A percentile compares a stretch with the other conserved stretches of the same genome.
These are phyloP conservation scores for Penicillium robsamsonii DNA, from an alignment of 495 filamentous ascomycete species.

Conservation along the genomic window DNA sequence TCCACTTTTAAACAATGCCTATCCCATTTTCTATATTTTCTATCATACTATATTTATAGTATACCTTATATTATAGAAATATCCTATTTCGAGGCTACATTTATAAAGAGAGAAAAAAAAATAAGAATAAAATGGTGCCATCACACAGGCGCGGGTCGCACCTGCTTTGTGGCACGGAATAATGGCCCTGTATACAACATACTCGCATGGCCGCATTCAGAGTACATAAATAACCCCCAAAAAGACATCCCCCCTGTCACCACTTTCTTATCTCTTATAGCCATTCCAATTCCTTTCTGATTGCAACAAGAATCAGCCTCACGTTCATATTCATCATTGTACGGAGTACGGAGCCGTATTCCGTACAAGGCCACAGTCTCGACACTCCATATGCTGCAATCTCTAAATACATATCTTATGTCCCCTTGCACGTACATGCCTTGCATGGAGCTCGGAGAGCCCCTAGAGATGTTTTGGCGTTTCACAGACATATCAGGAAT, in stretches of 20 bases:
- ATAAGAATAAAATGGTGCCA: background rate
- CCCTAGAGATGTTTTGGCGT: background rate
- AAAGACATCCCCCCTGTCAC: background rate
- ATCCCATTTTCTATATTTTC: background rate
- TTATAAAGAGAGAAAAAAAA: background rate
- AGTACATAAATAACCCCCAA: background rate
- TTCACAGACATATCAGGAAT: background rate
- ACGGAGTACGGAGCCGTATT: background rate
- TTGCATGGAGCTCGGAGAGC: background rate
- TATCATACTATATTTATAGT: background rate
- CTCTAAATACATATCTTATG: background rate
- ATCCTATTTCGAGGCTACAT: background rate
- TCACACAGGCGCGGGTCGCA: constrained; percentile 9
- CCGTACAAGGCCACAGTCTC: background rate
- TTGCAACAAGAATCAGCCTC: background rate
- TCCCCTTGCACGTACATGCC: constrained; percentile 4
- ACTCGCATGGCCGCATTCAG: background rate
- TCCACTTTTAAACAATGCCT: background rate
- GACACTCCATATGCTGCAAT: too few species aligned
- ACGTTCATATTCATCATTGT: constrained; percentile 6
- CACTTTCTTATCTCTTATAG: background rate
- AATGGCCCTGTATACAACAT: constrained; percentile 1
- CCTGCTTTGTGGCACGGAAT: constrained; percentile 6
- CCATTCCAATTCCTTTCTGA: background rate
- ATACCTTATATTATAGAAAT: background rate